Evolutionary conservation across 371 early-diverging fungal species (phyloP).

Genomic region (Zancudomyces culisetae): DNA sequence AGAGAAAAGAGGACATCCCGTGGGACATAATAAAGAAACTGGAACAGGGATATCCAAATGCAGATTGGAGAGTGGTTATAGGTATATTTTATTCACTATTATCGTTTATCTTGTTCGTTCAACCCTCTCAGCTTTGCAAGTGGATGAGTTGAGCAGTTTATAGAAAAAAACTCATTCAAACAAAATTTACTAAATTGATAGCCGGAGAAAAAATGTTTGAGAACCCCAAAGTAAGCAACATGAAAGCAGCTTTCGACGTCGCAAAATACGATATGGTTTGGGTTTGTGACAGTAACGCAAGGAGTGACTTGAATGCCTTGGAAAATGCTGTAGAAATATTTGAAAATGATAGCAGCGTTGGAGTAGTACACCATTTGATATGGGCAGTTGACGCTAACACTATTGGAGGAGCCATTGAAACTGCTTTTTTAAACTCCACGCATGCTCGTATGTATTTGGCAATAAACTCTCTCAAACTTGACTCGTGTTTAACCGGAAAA

Average conservation of each 20-base stretch:
- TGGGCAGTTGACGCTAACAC: constrained; percentile 48
- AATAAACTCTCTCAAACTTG: constrained; percentile 64
- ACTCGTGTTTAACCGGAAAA: constrained; percentile 85
- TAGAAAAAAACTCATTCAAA: not conserved
- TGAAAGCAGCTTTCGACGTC: constrained; percentile 54
- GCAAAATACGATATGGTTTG: constrained; percentile 79
- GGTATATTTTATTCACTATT: constrained; percentile 1
- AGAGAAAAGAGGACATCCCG: not conserved
- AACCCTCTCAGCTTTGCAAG: not conserved
- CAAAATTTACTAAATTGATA: not conserved
- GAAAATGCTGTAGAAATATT: constrained; percentile 56
- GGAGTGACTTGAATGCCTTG: constrained; percentile 49
- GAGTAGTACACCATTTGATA: constrained; percentile 83
- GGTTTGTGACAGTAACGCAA: constrained; percentile 83
- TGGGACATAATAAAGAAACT: not conserved
- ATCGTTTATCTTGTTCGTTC: not conserved
- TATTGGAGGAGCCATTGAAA: constrained; percentile 68
- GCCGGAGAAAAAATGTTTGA: constrained; percentile 33
- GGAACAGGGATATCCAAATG: not conserved
- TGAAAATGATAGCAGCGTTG: constrained; percentile 41
- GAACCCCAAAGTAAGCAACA: constrained; percentile 92
- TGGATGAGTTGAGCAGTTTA: no score
- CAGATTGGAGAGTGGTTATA: not conserved
- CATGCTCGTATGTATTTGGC: constrained; percentile 88
- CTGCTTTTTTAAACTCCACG: constrained; percentile 62